Evolutionary conservation across 352 stramenopile species (phyloP), one percentile per base, ranked within the genome.

Genomic region (Phytopythium mirpurense): DNA sequence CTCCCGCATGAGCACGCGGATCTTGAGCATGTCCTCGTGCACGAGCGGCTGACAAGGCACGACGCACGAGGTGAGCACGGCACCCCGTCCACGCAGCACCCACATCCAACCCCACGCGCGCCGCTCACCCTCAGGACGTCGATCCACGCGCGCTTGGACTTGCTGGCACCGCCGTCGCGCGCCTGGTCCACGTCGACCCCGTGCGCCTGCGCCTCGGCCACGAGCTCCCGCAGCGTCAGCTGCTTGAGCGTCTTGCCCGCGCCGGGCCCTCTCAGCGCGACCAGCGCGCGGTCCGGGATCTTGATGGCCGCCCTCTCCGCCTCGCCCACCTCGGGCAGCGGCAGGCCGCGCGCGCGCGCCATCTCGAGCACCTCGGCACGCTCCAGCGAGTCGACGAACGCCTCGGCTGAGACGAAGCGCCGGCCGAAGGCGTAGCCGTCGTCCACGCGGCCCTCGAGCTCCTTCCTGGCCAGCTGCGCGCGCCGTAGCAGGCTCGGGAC

Each of bases 391-490:
- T 74, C 70, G 29, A 90, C 60, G 47, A 70, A 90, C 44, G 70
- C 59, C n/a, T 76, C 57, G 14, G 85, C 56, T 10, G 72, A 70
- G 36, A 83, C 54, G 51, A 90, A 88, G 18, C 79, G 70, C 37
- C 79, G 65, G 0, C 79, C 79, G 44, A 90, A 90, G 23, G 59
- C 76, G 56, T 90, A 90, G 32, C 74, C 62, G 37, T 87, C 76
- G 50, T 82, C 70, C 23, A 69, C 67, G 18, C 43, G 60, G 2
- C 68, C 66, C 8, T 63, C 41, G 4, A 84, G 42, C 45, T 73
- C 60, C 47, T 84, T 84, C 56, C 63, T 78, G 26, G 59, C 59
- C 47, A 84, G 49, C 32, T 72, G 66, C 29, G 56, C 59, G 14
- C 53, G 62, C 37, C 23, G 48, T 51, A 78, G 32, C 10, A 60